Base-by-base conservation (phyloP, 495 filamentous ascomycete genomes). In the Trichoderma asperelloides region DNA sequence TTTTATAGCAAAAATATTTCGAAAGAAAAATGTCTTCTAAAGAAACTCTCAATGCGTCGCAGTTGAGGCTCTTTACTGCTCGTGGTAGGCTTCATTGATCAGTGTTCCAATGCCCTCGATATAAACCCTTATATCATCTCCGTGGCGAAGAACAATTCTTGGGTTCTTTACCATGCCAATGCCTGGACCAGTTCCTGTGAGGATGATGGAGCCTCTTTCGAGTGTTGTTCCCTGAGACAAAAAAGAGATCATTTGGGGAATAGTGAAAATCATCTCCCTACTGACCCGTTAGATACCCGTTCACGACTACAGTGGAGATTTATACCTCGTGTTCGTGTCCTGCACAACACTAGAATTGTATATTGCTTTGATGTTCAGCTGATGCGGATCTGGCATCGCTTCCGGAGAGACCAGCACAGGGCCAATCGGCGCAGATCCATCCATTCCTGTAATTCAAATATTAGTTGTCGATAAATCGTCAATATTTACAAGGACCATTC, bases 151-250 rank as follows among this genome's bases (percentile, higher is more conserved):
- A 47, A 72, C 73, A 15, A 76, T 72, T n/a, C 71, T 71, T 1
- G 74, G 75, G 23, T 72, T 67, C 64, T 69, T 69, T 13, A 70
- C 67, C 28, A 71, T 70, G 5, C 77, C 77, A 27, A 79, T 73
- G 11, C 78, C 78, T 2, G 72, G 71, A 1, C 84, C 84, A 51
- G 78, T 80, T 1, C 78, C 78, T 12, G 77, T 80, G 64, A 79
- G 69, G 65, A 80, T 78, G n/a, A 78, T 70, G 3, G 76, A 77
- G 3, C 78, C 78, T 51, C 70, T 67, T 21, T 68, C 68, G 13
- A 80, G 67, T 47, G 78, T 79, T 1, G 77, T 80, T 3, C 77
- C 78, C 60, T 77, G 74, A 11, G 74, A 77, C 15, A 79, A 62
- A 65, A 75, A 78, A 1, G 71, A 60, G 13, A 80, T 72, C 47